Evolutionary conservation across 2,329 filamentous ascomycete genomes (phyloP), one percentile per base, ranked within the genome.

Genomic region (Apiospora rasikravindrae): DNA sequence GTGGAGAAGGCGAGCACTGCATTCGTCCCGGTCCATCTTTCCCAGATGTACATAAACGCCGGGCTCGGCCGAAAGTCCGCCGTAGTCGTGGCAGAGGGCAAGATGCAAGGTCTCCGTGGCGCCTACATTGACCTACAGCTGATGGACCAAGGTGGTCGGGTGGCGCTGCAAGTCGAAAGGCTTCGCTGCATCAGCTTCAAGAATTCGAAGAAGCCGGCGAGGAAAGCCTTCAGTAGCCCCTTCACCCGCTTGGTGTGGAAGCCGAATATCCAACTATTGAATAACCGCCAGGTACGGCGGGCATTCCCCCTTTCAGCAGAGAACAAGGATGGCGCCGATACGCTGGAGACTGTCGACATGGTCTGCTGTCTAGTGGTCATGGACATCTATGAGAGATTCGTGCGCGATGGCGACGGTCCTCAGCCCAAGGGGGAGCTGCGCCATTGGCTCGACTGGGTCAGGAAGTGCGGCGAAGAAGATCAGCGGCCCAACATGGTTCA

Each of bases 231-330:
- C 45, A 73, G 70, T 69, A 75, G 74, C 70, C 75, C 75, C 13
- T 74, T 75, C 51, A 70, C 70, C 16, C 49, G 75, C 0, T 37
- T 76, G 7, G 69, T 69, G 11, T 76, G 74, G 75, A 75, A 75
- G 71, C 77, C 77, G 4, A 77, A 79, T 57, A 74, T 78, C 22
- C 76, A 74, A 29, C 66, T 53, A 14, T 47, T 76, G 61, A 71
- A 57, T 64, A 76, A 75, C 47, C 14, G 37, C 16, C 74, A 76
- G 33, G 33, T 19, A 2, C 68, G 74, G 11, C 40, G 45, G 4
- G 24, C 74, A 22, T 73, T 73, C 64, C 75, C 71, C 29, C 71
- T 74, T 22, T 72, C 75, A 19, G 51, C 49, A 8, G 72, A 76
- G 22, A 75, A 75, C 51, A 45, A 69, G 11, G 70, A 72, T 16